A percentile compares a stretch with the other conserved stretches of the same genome.
These are phyloP conservation scores for Tylopilus felleus DNA, from an alignment of 768 basidiomycete genomes.

Conservation along the genomic window DNA sequence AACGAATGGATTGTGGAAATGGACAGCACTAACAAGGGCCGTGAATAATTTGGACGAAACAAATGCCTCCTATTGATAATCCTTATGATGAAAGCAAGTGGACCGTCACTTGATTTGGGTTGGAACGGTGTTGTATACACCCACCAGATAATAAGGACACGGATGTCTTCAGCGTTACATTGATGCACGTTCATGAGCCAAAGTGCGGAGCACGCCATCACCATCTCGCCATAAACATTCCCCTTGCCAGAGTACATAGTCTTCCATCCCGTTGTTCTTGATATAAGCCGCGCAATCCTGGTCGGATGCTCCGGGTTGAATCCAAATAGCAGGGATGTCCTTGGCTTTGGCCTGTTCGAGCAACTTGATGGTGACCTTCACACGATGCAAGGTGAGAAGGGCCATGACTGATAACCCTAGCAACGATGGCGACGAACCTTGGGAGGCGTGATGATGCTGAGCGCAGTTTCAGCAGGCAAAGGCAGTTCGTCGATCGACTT, in stretches of 20 bases:
- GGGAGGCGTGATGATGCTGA: constrained; percentile 77
- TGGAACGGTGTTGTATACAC: not conserved
- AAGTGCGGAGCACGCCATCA: constrained; percentile 43
- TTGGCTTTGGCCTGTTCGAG: constrained; percentile 66
- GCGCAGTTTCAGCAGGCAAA: constrained; percentile 60
- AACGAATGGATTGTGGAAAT: not conserved
- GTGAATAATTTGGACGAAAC: not conserved
- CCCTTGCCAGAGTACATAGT: constrained; percentile 75
- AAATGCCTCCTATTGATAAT: not conserved
- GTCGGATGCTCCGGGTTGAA: constrained; percentile 86
- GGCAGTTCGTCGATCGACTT: constrained; percentile 53
- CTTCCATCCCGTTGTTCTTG: constrained; percentile 57
- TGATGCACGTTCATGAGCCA: constrained; percentile 22
- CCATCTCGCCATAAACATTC: constrained; percentile 81
- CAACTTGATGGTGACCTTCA: constrained; percentile 65
- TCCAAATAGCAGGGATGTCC: constrained; percentile 77
- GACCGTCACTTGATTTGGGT: not conserved
- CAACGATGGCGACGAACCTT: constrained; percentile 40
- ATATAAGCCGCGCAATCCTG: constrained; percentile 61
- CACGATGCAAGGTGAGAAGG: not conserved
- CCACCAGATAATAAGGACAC: not conserved
- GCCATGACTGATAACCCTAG: not conserved
- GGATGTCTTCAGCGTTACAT: constrained; percentile 8
- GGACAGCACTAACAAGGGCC: no score
- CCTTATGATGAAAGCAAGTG: not conserved